Percentiles rank a stretch among this genome's conserved stretches.
phyloP scores from a whole-genome alignment of 108 stramenopile genomes.

The Mayamaea pseudoterrestris region DNA sequence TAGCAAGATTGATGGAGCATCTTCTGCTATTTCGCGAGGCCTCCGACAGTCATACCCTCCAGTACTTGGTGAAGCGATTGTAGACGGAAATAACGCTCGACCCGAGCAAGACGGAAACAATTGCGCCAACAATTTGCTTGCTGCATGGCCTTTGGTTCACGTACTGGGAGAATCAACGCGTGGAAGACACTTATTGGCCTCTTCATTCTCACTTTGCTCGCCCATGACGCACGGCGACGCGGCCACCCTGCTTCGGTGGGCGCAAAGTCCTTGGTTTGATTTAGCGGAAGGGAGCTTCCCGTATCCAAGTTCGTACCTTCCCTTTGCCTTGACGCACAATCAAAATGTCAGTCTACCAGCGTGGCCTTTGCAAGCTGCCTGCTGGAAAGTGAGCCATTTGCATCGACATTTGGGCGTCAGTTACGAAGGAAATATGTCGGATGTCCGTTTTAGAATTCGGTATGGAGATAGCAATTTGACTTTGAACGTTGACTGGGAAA shows the following conservation, averaged over 20 bases:
- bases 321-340: conserved; percentile 37
- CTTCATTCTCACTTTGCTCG: conserved; percentile 32
- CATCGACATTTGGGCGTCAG: conserved; percentile 22
- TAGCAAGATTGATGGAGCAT: conserved; percentile 29
- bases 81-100: background rate
- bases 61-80: background rate
- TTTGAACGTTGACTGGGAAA: conserved; percentile 45
- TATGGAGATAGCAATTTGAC: conserved; percentile 16
- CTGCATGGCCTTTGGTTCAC: conserved; percentile 32
- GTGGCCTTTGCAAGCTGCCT: conserved; percentile 58
- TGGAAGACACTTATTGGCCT: conserved; percentile 10
- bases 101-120: conserved; percentile 15
- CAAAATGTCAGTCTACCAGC: conserved; percentile 44
- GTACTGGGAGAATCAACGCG: conserved; percentile 1
- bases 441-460: conserved; percentile 27
- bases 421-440: conserved; percentile 17
- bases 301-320: conserved; percentile 55
- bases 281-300: conserved; percentile 60
- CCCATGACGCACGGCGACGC: conserved; percentile 12
- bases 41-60: conserved; percentile 26
- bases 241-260: conserved; percentile 18
- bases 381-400: conserved; percentile 21
- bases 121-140: conserved; percentile 29
- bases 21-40: conserved; percentile 20
- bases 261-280: conserved; percentile 53